Base-by-base conservation (phyloP, 345 rosid genomes). In the Citrus unshiu region DNA sequence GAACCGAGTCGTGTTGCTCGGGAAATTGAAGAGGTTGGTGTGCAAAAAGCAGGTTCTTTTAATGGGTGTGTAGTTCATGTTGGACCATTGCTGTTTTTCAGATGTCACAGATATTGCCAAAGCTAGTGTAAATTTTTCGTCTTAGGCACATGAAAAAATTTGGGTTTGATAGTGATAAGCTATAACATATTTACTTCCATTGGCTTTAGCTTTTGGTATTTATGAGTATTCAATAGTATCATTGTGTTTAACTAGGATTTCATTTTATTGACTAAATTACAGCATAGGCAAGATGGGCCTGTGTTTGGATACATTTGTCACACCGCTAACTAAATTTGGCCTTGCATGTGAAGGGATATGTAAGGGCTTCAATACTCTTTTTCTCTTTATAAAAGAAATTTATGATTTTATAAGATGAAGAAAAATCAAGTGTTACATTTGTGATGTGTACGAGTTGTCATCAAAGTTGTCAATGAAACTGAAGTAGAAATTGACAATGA, bases 1-100 rank as follows among this genome's bases (percentile, higher is more conserved):
- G 97, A 92, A 71, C 98, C 99, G 70, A 95, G 89, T 76, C 87
- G 88, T 66, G 93, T 96, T 74, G 62, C 85, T 79, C 85, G 78
- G 86, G 99, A 96, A 90, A 93, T 96, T 85, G 98, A 96, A 88
- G 99, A 96, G 99, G 99, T 93, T 85, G 89, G 96, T 87, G 74
- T 78, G 80, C 71, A 78, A 46, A 76, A 75, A 77, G 73, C 72
- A 78, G 75, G 77, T 77, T 84, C 24, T 61, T 56, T 72, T 78
- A 68, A 80, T 80, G 71, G 84, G 70, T 82, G 84, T 87, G 84
- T 80, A 78, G 73, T 81, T 79, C 54, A 32, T 30, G 40, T 75
- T 75, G 70, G 75, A 76, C 72, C 58, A 56, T 65, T 64, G 32
- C 68, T 77, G 8, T 54, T 67, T 65, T 8, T 57, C 46, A 43